Conservation (phyloP, 306 rosid genomes). For the Fagus sylvatica region DNA sequence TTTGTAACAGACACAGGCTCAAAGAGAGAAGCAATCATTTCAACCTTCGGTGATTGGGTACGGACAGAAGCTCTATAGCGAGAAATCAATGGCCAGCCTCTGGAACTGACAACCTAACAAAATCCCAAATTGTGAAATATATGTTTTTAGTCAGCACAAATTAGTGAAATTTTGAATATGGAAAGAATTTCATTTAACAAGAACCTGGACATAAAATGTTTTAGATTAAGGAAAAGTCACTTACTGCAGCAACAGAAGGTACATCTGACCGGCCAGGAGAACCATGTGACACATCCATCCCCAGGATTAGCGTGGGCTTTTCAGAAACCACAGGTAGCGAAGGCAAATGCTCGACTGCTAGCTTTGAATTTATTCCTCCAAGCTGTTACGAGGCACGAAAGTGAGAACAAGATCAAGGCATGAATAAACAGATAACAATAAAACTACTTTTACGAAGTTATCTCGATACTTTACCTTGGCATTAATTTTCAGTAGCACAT, state of each 20-base stretch:
- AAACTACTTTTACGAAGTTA: too few species aligned
- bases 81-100: conserved; percentile 41
- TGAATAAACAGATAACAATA: background rate
- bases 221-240: background rate
- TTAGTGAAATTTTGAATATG: too few species aligned
- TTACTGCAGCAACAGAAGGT: conserved; percentile 58
- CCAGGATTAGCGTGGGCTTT: conserved; percentile 45
- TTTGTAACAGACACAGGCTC: conserved; percentile 13
- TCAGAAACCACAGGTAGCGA: conserved; percentile 34
- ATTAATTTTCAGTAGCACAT: conserved; percentile 50
- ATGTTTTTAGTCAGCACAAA: background rate
- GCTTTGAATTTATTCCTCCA: conserved; percentile 47
- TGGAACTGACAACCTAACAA: conserved; percentile 45
- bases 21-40: conserved; percentile 31
- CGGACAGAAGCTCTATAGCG: conserved; percentile 41
- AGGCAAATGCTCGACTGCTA: conserved; percentile 19
- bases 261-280: conserved; percentile 39
- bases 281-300: conserved; percentile 60
- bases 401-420: background rate
- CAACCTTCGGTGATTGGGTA: conserved; percentile 33
- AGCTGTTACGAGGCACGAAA: conserved; percentile 26
- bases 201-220: too few species aligned
- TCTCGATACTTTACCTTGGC: conserved; percentile 40
- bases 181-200: too few species aligned
- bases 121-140: background rate